These are phyloP conservation scores for Stagonosporopsis cucurbitacearum DNA, from an alignment of 2,329 filamentous ascomycete genomes.

Conservation along the genomic window DNA sequence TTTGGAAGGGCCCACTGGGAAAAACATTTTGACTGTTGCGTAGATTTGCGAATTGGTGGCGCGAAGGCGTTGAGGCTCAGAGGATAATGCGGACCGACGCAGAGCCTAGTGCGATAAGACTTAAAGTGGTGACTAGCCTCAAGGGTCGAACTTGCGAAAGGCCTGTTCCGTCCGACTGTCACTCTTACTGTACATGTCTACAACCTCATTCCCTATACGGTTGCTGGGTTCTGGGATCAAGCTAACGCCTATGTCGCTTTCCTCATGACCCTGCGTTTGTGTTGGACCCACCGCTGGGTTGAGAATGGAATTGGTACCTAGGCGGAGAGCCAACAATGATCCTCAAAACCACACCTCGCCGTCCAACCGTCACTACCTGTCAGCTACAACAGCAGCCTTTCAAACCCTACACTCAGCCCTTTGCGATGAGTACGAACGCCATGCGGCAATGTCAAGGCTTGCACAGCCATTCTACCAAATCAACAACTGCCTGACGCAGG, in stretches of 20 bases:
- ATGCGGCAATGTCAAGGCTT: not conserved
- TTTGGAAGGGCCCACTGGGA: not conserved
- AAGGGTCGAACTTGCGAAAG: not conserved
- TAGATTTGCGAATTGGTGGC: not conserved
- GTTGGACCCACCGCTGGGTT: not conserved
- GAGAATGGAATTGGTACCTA: not conserved
- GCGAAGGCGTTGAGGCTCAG: not conserved
- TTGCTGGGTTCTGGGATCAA: not conserved
- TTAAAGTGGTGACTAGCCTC: not conserved
- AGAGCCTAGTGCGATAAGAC: not conserved
- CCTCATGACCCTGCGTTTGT: not conserved
- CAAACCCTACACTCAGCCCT: not conserved
- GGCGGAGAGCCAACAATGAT: not conserved
- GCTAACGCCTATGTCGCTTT: not conserved
- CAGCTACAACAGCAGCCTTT: not conserved
- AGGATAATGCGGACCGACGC: not conserved
- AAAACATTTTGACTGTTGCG: not conserved
- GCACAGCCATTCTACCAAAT: not conserved
- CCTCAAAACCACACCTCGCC: not conserved
- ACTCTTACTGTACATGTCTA: not conserved
- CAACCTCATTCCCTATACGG: not conserved
- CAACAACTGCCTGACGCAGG: slow-evolving; percentile 2
- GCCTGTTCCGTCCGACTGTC: not conserved
- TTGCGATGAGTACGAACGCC: not conserved
- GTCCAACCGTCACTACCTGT: not conserved